Evolutionary conservation across 1,139 yeast species (phyloP), one percentile per base, ranked within the genome.

Genomic region (Debaryomycetaceae sp.): DNA sequence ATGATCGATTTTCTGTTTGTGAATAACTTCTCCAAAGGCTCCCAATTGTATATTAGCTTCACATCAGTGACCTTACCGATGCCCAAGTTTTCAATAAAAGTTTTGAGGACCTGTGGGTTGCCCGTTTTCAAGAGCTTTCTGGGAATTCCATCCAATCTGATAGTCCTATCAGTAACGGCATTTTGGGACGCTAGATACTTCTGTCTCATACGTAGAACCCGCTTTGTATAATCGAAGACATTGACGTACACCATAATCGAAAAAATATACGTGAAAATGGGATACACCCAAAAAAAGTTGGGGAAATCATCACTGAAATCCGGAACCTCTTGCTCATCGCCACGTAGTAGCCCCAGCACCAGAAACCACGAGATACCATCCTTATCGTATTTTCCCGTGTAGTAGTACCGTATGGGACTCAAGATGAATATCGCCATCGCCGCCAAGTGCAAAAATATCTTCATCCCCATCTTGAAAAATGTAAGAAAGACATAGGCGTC

Each of bases 131-230:
- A 55, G 48, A 80, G 58, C 40, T 65, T 60, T 40, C 63, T 66
- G 0, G 86, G 86, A n/a, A 93, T 88, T 0, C 98, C 98, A 38
- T 95, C 86, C 24, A 93, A 65, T 47, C 95, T 72, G 44, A 93
- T 87, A 0, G 99, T 93, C 57, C 97, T 74, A 69, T 93, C 99
- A 0, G 98, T 90, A 44, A 93, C 80, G 6, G 97, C 85, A 60
- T 87, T 86, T 60, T 91, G 98, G 42, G 83, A 79, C 0, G 98
- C 98, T 52, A 93, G 69, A 59, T 87, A 87, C 51, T 76, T 73
- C 60, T 93, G 99, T 46, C 99, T 76, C 20, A 87, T 83, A 46
- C 76, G 72, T 27, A 91, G 84, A 36, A 93, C 89, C 46, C 76
- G 71, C 48, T 76, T 75, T 0, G 97, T 88, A 54, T 84, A 93